phyloP scores from a whole-genome alignment of 164 flowering plant species.

The Annona cherimola region DNA sequence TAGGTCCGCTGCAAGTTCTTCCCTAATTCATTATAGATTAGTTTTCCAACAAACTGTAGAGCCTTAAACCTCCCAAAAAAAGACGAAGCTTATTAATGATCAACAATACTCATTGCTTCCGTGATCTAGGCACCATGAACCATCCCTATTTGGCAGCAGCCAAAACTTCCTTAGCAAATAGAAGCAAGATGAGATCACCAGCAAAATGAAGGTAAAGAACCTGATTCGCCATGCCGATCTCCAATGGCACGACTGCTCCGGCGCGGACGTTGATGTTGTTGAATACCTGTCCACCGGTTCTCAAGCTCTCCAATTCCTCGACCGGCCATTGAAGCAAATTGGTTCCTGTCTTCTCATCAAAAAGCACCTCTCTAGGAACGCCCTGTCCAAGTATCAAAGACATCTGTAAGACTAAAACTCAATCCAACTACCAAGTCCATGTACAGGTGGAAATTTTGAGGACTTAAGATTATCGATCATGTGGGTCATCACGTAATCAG shows the following conservation, averaged over 20 bases:
- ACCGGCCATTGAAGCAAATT: slow-evolving; percentile 83
- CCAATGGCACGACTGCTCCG: slow-evolving; percentile 51
- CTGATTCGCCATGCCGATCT: slow-evolving; percentile 49
- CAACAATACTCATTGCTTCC: background rate
- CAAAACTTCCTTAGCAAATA: background rate
- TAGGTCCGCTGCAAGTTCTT: too few relatives aligned
- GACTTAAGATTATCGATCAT: background rate
- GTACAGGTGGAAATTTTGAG: background rate
- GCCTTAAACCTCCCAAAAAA: too few relatives aligned
- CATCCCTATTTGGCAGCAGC: background rate
- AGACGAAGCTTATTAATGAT: too few relatives aligned
- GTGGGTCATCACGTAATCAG: background rate
- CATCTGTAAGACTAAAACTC: slow-evolving; percentile 2
- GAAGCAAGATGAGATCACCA: background rate
- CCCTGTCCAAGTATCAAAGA: slow-evolving; percentile 22
- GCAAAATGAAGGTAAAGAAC: slow-evolving; percentile 16
- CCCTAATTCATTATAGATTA: too few relatives aligned
- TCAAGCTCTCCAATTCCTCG: slow-evolving; percentile 64
- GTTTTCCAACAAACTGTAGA: too few relatives aligned
- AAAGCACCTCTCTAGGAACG: slow-evolving; percentile 59
- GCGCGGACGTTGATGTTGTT: slow-evolving; percentile 31
- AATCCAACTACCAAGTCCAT: background rate
- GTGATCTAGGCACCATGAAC: background rate
- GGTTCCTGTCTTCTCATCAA: slow-evolving; percentile 56
- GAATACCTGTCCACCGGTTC: slow-evolving; percentile 30